Percentiles rank a stretch among this genome's conserved stretches.
phyloP scores from a whole-genome alignment of 2,329 filamentous ascomycete species.

The Cytospora chrysosperma region DNA sequence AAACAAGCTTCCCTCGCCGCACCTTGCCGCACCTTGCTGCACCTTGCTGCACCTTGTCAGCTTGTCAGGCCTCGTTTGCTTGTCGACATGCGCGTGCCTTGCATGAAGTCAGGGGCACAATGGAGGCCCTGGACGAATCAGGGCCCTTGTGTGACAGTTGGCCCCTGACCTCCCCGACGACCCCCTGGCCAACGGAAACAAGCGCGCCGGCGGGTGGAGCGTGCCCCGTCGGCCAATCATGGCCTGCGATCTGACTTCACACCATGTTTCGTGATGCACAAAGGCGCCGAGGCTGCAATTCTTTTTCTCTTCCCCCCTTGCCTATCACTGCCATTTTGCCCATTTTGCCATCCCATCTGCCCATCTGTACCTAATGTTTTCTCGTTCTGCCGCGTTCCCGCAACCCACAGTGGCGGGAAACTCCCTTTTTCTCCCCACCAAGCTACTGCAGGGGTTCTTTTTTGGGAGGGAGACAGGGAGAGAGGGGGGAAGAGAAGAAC shows the following conservation, averaged over 20 bases:
- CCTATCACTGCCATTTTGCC: too few species aligned
- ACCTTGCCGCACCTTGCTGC: too few species aligned
- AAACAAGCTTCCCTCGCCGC: not conserved
- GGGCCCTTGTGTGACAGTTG: not conserved
- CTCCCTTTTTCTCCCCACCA: too few species aligned
- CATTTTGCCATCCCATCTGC: too few species aligned
- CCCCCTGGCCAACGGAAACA: slow-evolving; percentile 13
- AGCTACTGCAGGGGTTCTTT: too few species aligned
- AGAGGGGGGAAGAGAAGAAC: too few species aligned
- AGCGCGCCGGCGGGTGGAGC: slow-evolving; percentile 9
- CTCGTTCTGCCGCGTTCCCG: not conserved
- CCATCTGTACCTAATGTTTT: too few species aligned
- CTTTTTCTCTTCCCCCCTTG: not conserved
- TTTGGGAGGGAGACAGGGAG: too few species aligned
- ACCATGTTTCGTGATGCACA: slow-evolving; percentile 2
- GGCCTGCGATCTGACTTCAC: not conserved
- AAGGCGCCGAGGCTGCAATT: not conserved
- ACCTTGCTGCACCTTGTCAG: too few species aligned
- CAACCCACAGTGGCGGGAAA: not conserved
- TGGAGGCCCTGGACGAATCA: slow-evolving; percentile 4
- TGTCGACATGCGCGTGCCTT: slow-evolving; percentile 5
- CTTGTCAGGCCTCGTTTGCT: not conserved
- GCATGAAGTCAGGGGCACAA: not conserved
- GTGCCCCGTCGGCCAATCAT: slow-evolving; percentile 6
- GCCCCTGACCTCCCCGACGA: slow-evolving; percentile 5